phyloP scores from a whole-genome alignment of 2,329 filamentous ascomycete species.

The Cladophialophora carrionii region DNA sequence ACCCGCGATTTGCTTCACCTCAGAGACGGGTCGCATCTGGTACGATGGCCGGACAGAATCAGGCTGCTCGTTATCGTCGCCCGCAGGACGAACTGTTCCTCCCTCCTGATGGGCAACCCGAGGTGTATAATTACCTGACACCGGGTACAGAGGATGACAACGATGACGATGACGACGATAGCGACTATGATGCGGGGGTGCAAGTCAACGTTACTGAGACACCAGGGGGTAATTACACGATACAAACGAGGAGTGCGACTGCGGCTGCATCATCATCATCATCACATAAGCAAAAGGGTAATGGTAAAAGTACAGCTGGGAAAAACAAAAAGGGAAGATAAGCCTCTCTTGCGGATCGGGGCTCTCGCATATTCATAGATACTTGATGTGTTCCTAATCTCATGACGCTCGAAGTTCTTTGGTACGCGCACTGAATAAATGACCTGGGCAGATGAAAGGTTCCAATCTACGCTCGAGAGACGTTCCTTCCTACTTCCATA shows the following conservation, averaged over 20 bases:
- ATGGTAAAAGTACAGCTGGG: conserved; percentile 20
- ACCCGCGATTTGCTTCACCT: conserved; percentile 41
- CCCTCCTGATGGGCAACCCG: conserved; percentile 26
- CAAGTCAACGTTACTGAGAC: conserved; percentile 33
- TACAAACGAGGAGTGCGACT: conserved; percentile 37
- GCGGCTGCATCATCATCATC: conserved; percentile 18
- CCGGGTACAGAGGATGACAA: conserved; percentile 29
- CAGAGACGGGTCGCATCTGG: conserved; percentile 51
- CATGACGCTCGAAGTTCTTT: conserved; percentile 1
- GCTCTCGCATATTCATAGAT: conserved; percentile 6
- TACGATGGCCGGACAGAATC: conserved; percentile 38
- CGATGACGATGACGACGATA: conserved; percentile 32
- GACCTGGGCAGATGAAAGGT: background rate
- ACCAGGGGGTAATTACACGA: conserved; percentile 29
- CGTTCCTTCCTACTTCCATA: conserved; percentile 1
- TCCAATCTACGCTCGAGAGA: background rate
- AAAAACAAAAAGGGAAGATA: conserved; percentile 33
- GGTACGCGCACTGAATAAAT: background rate
- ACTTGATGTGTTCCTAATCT: background rate
- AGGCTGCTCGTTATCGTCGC: conserved; percentile 29
- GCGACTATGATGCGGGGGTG: conserved; percentile 28
- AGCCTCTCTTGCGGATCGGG: background rate
- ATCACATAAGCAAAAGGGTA: conserved; percentile 9
- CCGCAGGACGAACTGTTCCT: conserved; percentile 36
- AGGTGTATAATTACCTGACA: conserved; percentile 35